phyloP scores from a whole-genome alignment of 345 rosid species.

The Populus nigra region DNA sequence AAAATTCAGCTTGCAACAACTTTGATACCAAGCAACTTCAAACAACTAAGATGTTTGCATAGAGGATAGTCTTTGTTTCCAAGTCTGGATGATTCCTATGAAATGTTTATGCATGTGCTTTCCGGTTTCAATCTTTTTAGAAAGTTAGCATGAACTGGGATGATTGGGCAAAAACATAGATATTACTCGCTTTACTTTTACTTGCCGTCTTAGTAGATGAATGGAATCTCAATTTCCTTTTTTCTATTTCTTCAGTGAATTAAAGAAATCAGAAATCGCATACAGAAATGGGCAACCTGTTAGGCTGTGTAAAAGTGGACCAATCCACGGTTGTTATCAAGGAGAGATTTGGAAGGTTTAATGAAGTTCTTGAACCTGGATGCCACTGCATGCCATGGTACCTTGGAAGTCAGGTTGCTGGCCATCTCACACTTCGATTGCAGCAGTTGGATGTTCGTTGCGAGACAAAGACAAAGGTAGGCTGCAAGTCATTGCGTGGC shows the following conservation, averaged over 20 bases:
- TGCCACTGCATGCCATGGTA: slow-evolving; percentile 25
- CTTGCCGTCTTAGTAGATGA: background rate
- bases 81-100: too few species aligned
- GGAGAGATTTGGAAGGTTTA: slow-evolving; percentile 20
- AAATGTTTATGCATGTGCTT: too few species aligned
- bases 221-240: background rate
- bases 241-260: background rate
- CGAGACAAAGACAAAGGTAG: slow-evolving; percentile 11
- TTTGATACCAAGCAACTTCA: too few species aligned
- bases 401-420: slow-evolving; percentile 14
- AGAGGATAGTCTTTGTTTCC: too few species aligned
- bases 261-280: background rate
- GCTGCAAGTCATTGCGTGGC: background rate
- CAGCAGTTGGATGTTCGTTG: slow-evolving; percentile 22
- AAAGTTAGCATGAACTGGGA: too few species aligned
- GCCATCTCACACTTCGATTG: slow-evolving; percentile 15
- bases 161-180: too few species aligned
- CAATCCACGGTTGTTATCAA: slow-evolving; percentile 21
- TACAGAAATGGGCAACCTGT: slow-evolving; percentile 10
- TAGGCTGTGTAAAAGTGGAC: slow-evolving; percentile 15
- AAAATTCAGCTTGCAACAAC: too few species aligned
- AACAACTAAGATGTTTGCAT: too few species aligned
- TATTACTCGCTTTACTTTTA: too few species aligned
- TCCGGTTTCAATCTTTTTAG: too few species aligned
- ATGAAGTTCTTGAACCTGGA: slow-evolving; percentile 15